These are phyloP conservation scores for Mimosa bimucronata DNA, from an alignment of 306 rosid species.

Conservation along the genomic window DNA sequence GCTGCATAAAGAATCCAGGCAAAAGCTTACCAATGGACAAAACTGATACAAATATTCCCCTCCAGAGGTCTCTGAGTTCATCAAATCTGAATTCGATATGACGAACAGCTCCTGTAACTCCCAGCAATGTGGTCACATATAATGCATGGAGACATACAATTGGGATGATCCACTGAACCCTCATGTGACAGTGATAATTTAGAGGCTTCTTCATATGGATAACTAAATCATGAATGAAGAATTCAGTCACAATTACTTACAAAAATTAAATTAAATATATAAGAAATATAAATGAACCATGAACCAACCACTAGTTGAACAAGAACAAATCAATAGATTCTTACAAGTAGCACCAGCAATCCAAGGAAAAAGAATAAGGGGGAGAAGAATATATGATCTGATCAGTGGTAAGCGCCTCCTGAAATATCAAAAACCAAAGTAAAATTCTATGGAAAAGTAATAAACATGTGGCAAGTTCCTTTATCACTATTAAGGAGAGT, in stretches of 20 bases:
- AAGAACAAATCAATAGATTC: conserved; percentile 41
- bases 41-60: conserved; percentile 80
- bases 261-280: conserved; percentile 18
- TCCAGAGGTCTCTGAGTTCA: conserved; percentile 92
- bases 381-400: conserved; percentile 79
- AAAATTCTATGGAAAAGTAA: conserved; percentile 20
- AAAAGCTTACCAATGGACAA: conserved; percentile 70
- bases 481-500: conserved; percentile 18
- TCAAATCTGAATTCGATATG: conserved; percentile 96
- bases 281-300: conserved; percentile 14
- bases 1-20: conserved; percentile 32
- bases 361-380: conserved; percentile 85
- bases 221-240: conserved; percentile 55
- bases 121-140: conserved; percentile 73
- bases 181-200: conserved; percentile 79
- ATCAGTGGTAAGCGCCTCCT: conserved; percentile 94
- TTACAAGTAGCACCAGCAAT: conserved; percentile 77
- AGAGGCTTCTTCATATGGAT: conserved; percentile 70
- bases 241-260: conserved; percentile 32
- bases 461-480: conserved; percentile 27
- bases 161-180: conserved; percentile 71
- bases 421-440: conserved; percentile 43
- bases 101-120: conserved; percentile 71
- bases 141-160: conserved; percentile 62
- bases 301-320: neutral